Evolutionary conservation across 163 green algal genomes (phyloP).

Genomic region (Scenedesmus sp.): DNA sequence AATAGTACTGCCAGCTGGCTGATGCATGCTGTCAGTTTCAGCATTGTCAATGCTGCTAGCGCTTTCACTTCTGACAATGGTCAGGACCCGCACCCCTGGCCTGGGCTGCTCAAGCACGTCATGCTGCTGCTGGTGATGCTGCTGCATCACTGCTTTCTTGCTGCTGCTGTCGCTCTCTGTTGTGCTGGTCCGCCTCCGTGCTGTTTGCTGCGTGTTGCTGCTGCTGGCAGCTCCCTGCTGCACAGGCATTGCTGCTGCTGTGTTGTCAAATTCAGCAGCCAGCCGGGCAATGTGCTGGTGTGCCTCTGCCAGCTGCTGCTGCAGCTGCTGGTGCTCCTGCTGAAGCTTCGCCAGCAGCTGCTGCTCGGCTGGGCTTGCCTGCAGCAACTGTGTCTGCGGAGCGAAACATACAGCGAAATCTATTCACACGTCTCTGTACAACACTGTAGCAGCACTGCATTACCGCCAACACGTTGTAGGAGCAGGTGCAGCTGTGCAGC

Average conservation of each 20-base stretch:
- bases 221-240: not conserved
- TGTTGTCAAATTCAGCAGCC: not conserved
- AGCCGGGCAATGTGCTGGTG: constrained; percentile 5
- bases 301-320: constrained; percentile 8
- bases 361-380: not conserved
- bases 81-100: not conserved
- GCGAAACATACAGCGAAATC: not conserved
- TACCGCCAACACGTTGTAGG: not conserved
- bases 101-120: not conserved
- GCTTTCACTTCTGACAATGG: not conserved
- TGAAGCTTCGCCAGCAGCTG: constrained; percentile 22
- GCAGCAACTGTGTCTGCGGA: not conserved
- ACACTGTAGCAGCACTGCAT: too few relatives aligned
- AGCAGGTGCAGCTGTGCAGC: not conserved
- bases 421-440: not conserved
- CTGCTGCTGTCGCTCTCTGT: not conserved
- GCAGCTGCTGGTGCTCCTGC: constrained; percentile 16
- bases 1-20: not conserved
- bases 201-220: not conserved
- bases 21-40: not conserved
- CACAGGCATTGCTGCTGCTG: not conserved
- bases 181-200: not conserved
- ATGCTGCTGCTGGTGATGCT: not conserved
- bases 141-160: not conserved
- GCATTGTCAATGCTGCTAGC: not conserved